Conservation (phyloP, 2,329 filamentous ascomycete genomes). For the Claviceps cyperi region DNA sequence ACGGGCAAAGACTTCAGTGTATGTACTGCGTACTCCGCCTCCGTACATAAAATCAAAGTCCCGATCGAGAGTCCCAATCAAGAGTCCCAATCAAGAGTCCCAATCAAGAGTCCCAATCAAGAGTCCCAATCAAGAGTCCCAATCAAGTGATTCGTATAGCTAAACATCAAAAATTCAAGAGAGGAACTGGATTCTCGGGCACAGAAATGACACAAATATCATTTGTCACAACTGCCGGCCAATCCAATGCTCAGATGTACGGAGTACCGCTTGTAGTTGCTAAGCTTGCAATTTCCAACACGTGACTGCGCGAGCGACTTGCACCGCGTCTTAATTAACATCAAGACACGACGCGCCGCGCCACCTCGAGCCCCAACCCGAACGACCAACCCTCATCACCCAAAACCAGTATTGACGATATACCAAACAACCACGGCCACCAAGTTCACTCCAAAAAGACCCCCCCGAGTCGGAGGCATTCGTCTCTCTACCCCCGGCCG, state of each 20-base stretch:
- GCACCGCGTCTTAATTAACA: conserved; percentile 11
- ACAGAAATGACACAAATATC: too few relatives aligned
- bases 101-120: too few relatives aligned
- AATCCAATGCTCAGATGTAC: too few relatives aligned
- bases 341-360: background rate
- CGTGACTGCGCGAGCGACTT: conserved; percentile 16
- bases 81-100: too few relatives aligned
- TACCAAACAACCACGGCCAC: background rate
- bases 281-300: conserved; percentile 6
- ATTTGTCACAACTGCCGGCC: too few relatives aligned
- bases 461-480: background rate
- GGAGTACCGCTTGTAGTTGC: too few relatives aligned
- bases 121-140: too few relatives aligned
- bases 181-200: too few relatives aligned
- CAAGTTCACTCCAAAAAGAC: too few relatives aligned
- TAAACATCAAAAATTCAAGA: too few relatives aligned
- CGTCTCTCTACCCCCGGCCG: background rate
- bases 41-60: background rate
- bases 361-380: background rate
- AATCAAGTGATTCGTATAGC: too few relatives aligned
- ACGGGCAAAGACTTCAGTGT: background rate
- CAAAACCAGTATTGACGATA: background rate
- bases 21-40: background rate
- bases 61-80: too few relatives aligned
- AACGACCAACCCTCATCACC: background rate